These are phyloP conservation scores for Apiotrichum gracile DNA, from an alignment of 1,284 basidiomycete species.

Conservation along the genomic window DNA sequence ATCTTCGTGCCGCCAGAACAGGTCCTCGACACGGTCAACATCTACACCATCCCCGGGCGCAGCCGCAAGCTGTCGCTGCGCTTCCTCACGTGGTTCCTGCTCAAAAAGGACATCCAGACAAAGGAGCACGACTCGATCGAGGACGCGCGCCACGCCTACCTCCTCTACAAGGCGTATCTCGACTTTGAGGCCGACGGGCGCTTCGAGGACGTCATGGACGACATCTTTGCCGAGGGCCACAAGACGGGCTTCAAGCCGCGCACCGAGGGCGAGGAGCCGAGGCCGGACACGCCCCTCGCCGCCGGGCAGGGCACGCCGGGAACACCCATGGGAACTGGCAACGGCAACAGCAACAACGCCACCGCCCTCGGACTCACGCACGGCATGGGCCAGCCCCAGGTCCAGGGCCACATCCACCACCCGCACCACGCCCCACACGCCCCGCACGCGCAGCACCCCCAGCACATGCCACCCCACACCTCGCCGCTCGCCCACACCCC, in stretches of 20 bases:
- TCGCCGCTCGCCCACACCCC: not conserved
- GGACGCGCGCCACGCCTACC: slow-evolving; percentile 82
- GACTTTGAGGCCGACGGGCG: slow-evolving; percentile 67
- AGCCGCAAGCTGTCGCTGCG: slow-evolving; percentile 85
- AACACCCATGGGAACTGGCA: too few relatives aligned
- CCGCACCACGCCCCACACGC: not conserved
- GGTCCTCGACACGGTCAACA: slow-evolving; percentile 93
- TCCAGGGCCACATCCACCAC: not conserved
- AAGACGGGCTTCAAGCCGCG: slow-evolving; percentile 22
- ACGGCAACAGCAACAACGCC: not conserved
- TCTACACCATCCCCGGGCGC: slow-evolving; percentile 76
- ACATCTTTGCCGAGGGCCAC: slow-evolving; percentile 54
- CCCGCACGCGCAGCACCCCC: not conserved
- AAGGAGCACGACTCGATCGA: slow-evolving; percentile 95
- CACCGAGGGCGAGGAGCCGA: slow-evolving; percentile 4
- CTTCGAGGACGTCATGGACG: slow-evolving; percentile 84
- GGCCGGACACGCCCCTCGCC: not conserved
- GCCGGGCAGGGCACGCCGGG: not conserved
- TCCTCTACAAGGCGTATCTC: slow-evolving; percentile 78
- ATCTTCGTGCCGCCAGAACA: slow-evolving; percentile 92
- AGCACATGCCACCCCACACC: not conserved
- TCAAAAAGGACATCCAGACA: slow-evolving; percentile 85
- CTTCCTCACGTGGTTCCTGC: slow-evolving; percentile 88
- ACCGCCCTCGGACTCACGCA: not conserved
- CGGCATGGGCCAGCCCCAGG: not conserved